A percentile compares a stretch with the other conserved stretches of the same genome.
Conservation (phyloP, 2,329 filamentous ascomycete genomes). For the Arthrinium phaeospermum region DNA sequence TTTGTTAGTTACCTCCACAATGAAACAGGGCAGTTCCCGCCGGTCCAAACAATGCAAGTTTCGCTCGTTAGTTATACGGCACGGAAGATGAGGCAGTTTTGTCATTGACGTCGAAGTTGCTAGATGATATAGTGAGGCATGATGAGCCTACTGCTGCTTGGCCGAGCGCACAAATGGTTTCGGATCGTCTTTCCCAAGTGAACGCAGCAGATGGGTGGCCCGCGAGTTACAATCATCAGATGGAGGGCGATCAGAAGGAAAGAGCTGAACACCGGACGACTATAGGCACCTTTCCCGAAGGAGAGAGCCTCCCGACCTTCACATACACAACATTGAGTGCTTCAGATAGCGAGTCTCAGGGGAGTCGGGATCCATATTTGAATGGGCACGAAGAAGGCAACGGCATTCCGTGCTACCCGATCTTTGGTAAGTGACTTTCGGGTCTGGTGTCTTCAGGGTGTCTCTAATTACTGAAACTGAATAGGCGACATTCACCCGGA, state of each 20-base stretch:
- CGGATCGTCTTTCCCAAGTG: not conserved
- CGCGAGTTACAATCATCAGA: not conserved
- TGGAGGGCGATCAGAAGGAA: not conserved
- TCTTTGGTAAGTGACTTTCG: not conserved
- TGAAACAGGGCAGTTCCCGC: not conserved
- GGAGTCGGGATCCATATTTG: not conserved
- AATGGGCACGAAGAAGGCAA: not conserved
- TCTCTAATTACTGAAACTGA: too few relatives aligned
- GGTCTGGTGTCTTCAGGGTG: too few relatives aligned
- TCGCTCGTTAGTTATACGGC: too few relatives aligned
- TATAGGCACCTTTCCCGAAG: too few relatives aligned
- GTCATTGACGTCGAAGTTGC: not conserved
- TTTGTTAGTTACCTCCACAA: not conserved
- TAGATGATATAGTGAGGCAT: not conserved
- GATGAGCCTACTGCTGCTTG: not conserved
- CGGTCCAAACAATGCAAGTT: too few relatives aligned
- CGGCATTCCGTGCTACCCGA: not conserved
- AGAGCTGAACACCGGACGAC: not conserved
- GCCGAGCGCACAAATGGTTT: not conserved
- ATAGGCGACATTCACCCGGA: too few relatives aligned
- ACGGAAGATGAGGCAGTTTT: not conserved
- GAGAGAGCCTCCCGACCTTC: not conserved
- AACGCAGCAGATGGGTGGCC: not conserved
- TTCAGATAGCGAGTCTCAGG: not conserved
- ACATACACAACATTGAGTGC: not conserved